Percentiles rank a stretch among this genome's conserved stretches.
These are phyloP conservation scores for Tylopilus sp. DNA, from an alignment of 1,284 basidiomycete genomes.

Conservation along the genomic window DNA sequence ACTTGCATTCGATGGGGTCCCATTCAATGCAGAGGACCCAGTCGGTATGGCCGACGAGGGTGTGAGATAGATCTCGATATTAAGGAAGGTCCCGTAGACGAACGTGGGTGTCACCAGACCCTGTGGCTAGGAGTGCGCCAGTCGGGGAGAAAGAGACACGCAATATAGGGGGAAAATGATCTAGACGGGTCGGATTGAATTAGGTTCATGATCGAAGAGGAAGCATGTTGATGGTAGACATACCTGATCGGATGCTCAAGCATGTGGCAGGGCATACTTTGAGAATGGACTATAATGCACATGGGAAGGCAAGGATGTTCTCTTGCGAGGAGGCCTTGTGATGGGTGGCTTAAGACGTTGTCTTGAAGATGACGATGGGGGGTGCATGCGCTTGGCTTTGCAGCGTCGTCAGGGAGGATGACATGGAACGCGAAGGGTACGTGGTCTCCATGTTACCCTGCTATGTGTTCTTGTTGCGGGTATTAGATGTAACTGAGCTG, in stretches of 20 bases:
- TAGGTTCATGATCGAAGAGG: conserved; percentile 11
- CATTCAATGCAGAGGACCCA: conserved; percentile 99
- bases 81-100: conserved; percentile 94
- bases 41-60: conserved; percentile 89
- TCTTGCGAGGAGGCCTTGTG: conserved; percentile 83
- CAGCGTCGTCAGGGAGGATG: conserved; percentile 67
- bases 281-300: conserved; percentile 97
- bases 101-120: conserved; percentile 94
- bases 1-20: conserved; percentile 91
- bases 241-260: conserved; percentile 91
- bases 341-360: conserved; percentile 81
- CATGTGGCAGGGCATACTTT: conserved; percentile 95
- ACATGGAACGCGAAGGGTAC: conserved; percentile 93
- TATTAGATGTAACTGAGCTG: background rate
- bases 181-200: conserved; percentile 50
- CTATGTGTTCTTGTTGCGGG: no score
- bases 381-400: conserved; percentile 71
- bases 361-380: conserved; percentile 82
- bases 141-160: conserved; percentile 97
- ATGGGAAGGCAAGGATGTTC: conserved; percentile 88
- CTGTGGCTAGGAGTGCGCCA: conserved; percentile 91
- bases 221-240: conserved; percentile 34
- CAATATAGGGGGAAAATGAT: conserved; percentile 93
- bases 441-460: conserved; percentile 89
- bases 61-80: conserved; percentile 95